Percentiles rank a stretch among this genome's conserved stretches.
phyloP scores from a whole-genome alignment of 495 filamentous ascomycete genomes.

The Umbilicaria muhlenbergii region DNA sequence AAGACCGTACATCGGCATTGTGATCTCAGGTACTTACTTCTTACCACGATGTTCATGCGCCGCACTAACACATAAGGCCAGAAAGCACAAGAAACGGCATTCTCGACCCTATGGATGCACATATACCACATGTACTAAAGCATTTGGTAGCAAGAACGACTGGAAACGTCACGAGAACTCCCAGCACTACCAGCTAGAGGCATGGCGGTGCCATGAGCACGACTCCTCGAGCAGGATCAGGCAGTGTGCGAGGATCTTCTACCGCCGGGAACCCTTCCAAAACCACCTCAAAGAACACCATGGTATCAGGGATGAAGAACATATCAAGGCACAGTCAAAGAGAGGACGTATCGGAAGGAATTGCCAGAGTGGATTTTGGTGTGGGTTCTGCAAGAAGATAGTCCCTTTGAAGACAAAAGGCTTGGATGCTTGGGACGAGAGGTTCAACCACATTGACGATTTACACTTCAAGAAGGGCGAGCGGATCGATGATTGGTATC shows the following conservation, averaged over 20 bases:
- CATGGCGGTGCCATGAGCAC: slow-evolving; percentile 50
- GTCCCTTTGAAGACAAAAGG: slow-evolving; percentile 39
- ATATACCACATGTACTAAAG: slow-evolving; percentile 52
- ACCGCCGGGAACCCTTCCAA: slow-evolving; percentile 43
- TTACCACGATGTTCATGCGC: background rate
- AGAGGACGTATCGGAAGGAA: slow-evolving; percentile 52
- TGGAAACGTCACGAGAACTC: slow-evolving; percentile 94
- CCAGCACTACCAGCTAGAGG: slow-evolving; percentile 62
- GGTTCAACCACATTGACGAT: slow-evolving; percentile 73
- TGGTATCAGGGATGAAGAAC: slow-evolving; percentile 21
- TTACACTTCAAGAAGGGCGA: slow-evolving; percentile 49
- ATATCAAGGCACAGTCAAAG: slow-evolving; percentile 30
- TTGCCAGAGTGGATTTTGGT: slow-evolving; percentile 65
- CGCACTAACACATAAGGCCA: slow-evolving; percentile 15
- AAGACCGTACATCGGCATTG: slow-evolving; percentile 44
- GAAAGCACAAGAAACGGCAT: slow-evolving; percentile 84
- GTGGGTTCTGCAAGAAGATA: slow-evolving; percentile 60
- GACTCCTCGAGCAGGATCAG: background rate
- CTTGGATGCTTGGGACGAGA: slow-evolving; percentile 49
- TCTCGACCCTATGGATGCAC: slow-evolving; percentile 81
- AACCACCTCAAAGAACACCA: slow-evolving; percentile 43
- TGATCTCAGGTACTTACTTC: slow-evolving; percentile 49
- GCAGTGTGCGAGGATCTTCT: slow-evolving; percentile 42
- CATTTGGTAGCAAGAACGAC: slow-evolving; percentile 85
- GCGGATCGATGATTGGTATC: slow-evolving; percentile 33